phyloP scores from a whole-genome alignment of 768 basidiomycete genomes.

The Suillus placidus region DNA sequence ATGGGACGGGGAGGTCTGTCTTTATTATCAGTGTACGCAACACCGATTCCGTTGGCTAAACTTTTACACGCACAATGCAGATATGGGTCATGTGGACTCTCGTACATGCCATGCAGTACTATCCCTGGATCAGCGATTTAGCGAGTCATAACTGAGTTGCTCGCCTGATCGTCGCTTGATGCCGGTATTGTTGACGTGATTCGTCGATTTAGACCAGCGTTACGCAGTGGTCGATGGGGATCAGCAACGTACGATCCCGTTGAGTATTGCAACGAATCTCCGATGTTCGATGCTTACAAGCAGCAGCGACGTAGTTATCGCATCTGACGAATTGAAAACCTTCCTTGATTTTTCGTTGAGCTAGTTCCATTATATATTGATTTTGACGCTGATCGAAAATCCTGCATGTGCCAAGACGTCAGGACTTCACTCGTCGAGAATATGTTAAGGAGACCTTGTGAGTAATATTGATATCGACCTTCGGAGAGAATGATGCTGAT shows the following conservation, averaged over 20 bases:
- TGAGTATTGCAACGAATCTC: not conserved
- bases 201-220: not conserved
- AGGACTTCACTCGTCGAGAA: slow-evolving; percentile 26
- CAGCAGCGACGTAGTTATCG: not conserved
- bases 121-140: not conserved
- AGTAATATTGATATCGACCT: slow-evolving; percentile 24
- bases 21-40: slow-evolving; percentile 25
- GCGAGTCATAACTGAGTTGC: not conserved
- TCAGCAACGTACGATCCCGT: not conserved
- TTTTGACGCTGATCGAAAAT: slow-evolving; percentile 29
- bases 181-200: not conserved
- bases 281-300: not conserved
- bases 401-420: slow-evolving; percentile 34
- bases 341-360: slow-evolving; percentile 28
- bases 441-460: slow-evolving; percentile 13
- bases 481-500: slow-evolving; percentile 23
- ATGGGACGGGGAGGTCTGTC: slow-evolving; percentile 22
- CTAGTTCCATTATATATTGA: slow-evolving; percentile 26
- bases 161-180: not conserved
- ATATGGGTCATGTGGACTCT: not conserved
- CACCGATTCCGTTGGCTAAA: not conserved
- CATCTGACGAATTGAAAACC: slow-evolving; percentile 23
- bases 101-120: not conserved
- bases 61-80: not conserved
- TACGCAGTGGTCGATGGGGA: not conserved